A percentile compares a stretch with the other conserved stretches of the same genome.
Evolutionary conservation across 2,329 filamentous ascomycete species (phyloP).

Genomic region (Phaeosphaeria sp.): DNA sequence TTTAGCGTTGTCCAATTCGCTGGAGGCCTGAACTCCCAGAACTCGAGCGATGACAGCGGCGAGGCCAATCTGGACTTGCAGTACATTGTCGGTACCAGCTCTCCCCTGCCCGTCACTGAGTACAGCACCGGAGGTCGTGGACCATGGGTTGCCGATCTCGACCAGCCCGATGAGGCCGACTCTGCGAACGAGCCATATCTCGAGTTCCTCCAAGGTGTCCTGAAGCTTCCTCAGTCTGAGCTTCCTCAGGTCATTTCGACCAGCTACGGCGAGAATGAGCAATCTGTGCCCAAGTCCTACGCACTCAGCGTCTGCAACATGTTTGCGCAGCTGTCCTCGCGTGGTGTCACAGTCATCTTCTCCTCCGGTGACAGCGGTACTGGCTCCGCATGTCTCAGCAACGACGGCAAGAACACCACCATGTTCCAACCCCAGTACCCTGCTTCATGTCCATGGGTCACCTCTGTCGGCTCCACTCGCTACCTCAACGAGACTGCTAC

Average conservation of each 20-base stretch:
- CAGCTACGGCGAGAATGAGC: slow-evolving; percentile 72
- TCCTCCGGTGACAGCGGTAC: slow-evolving; percentile 68
- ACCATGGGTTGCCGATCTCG: slow-evolving; percentile 59
- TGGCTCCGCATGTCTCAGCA: slow-evolving; percentile 60
- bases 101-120: slow-evolving; percentile 61
- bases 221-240: slow-evolving; percentile 56
- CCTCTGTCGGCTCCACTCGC: slow-evolving; percentile 68
- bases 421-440: slow-evolving; percentile 70
- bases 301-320: slow-evolving; percentile 68
- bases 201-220: slow-evolving; percentile 64
- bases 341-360: slow-evolving; percentile 69
- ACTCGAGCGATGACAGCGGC: slow-evolving; percentile 27
- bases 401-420: slow-evolving; percentile 63
- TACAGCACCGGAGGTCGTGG: slow-evolving; percentile 67
- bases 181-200: slow-evolving; percentile 73
- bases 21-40: slow-evolving; percentile 32
- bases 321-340: slow-evolving; percentile 68
- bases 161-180: slow-evolving; percentile 42
- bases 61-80: slow-evolving; percentile 72
- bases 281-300: slow-evolving; percentile 67
- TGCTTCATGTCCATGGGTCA: slow-evolving; percentile 71
- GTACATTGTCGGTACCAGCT: slow-evolving; percentile 62
- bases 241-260: slow-evolving; percentile 69
- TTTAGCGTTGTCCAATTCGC: slow-evolving; percentile 49
- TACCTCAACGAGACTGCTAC: slow-evolving; percentile 46